Base-by-base conservation (phyloP, 345 rosid genomes). In the Citrus sp. region DNA sequence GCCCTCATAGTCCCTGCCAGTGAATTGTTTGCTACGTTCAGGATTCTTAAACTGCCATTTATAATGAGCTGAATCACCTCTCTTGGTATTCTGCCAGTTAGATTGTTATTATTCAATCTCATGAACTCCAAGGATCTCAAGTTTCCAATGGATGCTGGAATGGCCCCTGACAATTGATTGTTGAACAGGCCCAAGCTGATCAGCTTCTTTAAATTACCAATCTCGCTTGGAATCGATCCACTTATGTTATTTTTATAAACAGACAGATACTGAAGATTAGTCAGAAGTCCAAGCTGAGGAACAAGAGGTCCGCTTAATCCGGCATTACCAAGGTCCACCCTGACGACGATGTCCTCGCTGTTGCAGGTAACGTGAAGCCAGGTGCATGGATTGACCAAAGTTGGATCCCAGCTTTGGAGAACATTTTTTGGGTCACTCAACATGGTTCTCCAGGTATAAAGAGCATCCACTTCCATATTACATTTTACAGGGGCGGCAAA, bases 321-420 rank as follows among this genome's bases (percentile, higher is more conserved):
- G 35, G 86, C 87, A 46, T 49, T 37, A 1, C 88, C 90, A 1
- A 87, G 90, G 78, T 87, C 89, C 78, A 89, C 54, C 60, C 92
- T 74, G 7, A 9, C 0, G 25, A 87, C 68, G 9, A 42, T 42
- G 79, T 87, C 81, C 0, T 83, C 0, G 22, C 0, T 0, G 80
- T 87, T 81, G 81, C 92, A 87, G 21, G 85, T 82, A 63, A 89
- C 38, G 8, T 86, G 92, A 59, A 40, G 28, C 90, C 91, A 85
- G 42, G 80, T n/a, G 78, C 91, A 89, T 9, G 92, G 91, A 35
- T 89, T 86, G 22, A 72, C 54, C 19, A 81, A 46, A 0, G 85
- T 81, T 12, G 87, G 86, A 72, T 90, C 83, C 93, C 91, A 90
- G 83, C 78, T 80, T 49, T 49, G 67, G 7, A 90, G 87, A 16